Base-by-base conservation (phyloP, 169 alveolate genomes). In the Plasmodium gaboni region DNA sequence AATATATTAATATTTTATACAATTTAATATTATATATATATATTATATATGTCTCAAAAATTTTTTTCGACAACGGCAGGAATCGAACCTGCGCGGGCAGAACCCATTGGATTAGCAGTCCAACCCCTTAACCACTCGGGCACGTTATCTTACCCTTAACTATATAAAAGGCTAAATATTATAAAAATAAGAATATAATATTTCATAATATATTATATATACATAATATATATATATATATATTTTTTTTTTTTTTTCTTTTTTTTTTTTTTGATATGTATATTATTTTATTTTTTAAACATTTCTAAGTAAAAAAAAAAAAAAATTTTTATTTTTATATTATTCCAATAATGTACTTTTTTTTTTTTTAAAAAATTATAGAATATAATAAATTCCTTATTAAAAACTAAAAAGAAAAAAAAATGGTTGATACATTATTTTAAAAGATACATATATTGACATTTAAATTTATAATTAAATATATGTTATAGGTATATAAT, bases 71-170 rank as follows among this genome's bases (percentile, higher is more conserved):
- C 98, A 97, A 97, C 97, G 95, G 99, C 99, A 97, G 99, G 99
- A 95, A 95, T 97, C 98, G 99, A 97, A 97, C 99, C 99, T 97
- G 98, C 99, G 99, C 98, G 98, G 98, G 99, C 97, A 95, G 94
- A 96, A 97, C 98, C 98, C 98, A 97, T 91, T 94, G 97, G 98
- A 97, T 97, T 97, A 96, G 98, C 95, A 97, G 98, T 97, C 98
- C 97, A 94, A 91, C 98, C 96, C 98, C 98, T 97, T 97, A 97
- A 97, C 98, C 98, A 96, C 98, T 97, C 98, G 98, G 98, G 93
- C 96, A 94, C 92, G 87, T 86, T 86, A 71, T 86, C 92, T 19
- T 19, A 55, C 9, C 9, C 22, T 55, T 10, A 13, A 1, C 1
- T 12, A 1, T 8, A 15, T 8, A 15, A 55, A 55, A 55, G 7